Evolutionary conservation across 2,329 filamentous ascomycete species (phyloP).

Genomic region (Furcasterigmium furcatum): DNA sequence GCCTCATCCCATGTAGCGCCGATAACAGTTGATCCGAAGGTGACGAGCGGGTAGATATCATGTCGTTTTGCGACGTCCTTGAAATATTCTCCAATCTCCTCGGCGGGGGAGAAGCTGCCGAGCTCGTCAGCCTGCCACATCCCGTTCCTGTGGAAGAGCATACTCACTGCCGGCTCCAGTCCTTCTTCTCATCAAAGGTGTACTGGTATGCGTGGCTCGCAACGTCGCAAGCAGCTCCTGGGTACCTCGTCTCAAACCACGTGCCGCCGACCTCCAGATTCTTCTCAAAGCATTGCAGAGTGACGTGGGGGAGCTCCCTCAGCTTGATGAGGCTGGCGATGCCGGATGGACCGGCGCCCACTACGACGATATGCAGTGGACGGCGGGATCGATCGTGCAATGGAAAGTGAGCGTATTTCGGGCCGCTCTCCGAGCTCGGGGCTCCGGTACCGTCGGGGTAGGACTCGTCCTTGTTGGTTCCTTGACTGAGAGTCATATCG

Average conservation of each 20-base stretch:
- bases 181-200: constrained; percentile 35
- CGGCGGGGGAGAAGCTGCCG: neutral
- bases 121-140: neutral
- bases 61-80: neutral
- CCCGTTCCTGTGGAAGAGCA: neutral
- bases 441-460: neutral
- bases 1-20: constrained; percentile 42
- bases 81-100: neutral
- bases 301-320: neutral
- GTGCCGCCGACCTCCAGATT: constrained; percentile 39
- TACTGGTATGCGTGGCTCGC: constrained; percentile 39
- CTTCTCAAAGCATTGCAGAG: constrained; percentile 13
- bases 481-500: neutral
- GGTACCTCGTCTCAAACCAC: constrained; percentile 36
- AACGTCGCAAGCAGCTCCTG: constrained; percentile 35
- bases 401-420: neutral
- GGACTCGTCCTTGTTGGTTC: neutral
- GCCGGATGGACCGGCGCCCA: constrained; percentile 4
- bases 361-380: neutral
- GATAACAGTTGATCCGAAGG: constrained; percentile 22
- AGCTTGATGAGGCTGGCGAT: constrained; percentile 2
- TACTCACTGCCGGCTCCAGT: constrained; percentile 30
- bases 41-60: neutral
- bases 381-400: neutral
- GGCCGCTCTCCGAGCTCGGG: neutral